Base-by-base conservation (phyloP, 78 protist species). In the Guillardia theta region DNA sequence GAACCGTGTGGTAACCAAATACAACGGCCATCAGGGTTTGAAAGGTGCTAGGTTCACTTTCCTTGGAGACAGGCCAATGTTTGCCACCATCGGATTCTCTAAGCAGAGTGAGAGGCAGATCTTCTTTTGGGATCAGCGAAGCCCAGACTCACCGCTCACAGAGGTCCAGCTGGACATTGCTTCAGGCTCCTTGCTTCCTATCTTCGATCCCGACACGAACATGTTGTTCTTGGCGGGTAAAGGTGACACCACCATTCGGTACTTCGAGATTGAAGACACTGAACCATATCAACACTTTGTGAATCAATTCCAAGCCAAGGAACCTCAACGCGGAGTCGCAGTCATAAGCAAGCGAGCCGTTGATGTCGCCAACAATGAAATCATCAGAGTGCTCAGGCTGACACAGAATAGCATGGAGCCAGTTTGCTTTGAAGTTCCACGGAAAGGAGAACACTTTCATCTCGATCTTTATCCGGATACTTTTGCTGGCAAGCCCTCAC, bases 181-280 rank as follows among this genome's bases (percentile, higher is more conserved):
- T n/a, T 97, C 98, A 33, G 98, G 99, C 62, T 77, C 97, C 50
- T 83, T 98, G 45, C 95, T 97, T 92, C 98, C 99, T 39, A 97
- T 97, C 96, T 98, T 95, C 88, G 99, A 98, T 77, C 37, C 54
- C 24, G 99, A 98, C 94, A 96, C 97, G 44, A 39, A 39, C 45
- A 78, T 98, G 47, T 92, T 98, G 88, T 98, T 95, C 94, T 88
- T 98, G 36, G 98, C 98, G 9, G 90, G 90, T 8, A 98, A 98
- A 97, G 99, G 99, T 39, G 99, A 98, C 95, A 98, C 99, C 88
- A 98, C 97, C 97, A 98, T 98, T 93, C 96, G 98, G 83, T 98
- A 98, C 97, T 98, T 95, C 87, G 99, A 98, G 88, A 50, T 98
- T 70, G 94, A 64, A 62, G 98, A 97, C 94, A 95, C 93, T 76